Base-by-base conservation (phyloP, 2,329 filamentous ascomycete species). In the Venturiaceae sp. region DNA sequence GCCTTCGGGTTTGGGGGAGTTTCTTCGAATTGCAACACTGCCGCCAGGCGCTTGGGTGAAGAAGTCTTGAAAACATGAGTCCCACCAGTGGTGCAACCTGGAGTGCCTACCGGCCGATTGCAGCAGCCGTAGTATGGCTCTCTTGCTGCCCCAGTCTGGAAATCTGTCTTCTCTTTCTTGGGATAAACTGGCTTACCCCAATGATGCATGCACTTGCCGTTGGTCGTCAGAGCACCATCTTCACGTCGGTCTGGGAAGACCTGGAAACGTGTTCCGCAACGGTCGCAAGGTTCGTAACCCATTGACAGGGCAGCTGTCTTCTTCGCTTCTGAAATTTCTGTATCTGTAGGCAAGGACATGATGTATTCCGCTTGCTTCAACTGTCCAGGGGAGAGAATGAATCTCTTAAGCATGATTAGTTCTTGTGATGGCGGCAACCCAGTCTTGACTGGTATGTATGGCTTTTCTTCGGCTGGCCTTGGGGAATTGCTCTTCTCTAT, bases 61-160 rank as follows among this genome's bases (percentile, higher is more conserved):
- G 81, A 84, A 9, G 88, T 83, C 69, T 95, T 96, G 80, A 91
- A 97, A 19, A 97, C 92, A 66, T 99, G 94, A 16, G 84, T 83
- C 5, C 83, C 75, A 14, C 79, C 76, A 19, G 80, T 83, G 7
- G 83, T 85, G 70, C 94, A 99, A 16, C 94, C 94, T 0, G 85
- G 84, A 37, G 88, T 83, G 7, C 90, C 91, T 2, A 90, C 72
- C 1, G 80, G 76, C 68, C 92, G 83, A 33, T 86, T 83, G 69
- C 94, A 99, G 72, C 94, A 99, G 16, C 82, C 79, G 64, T 86
- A 94, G 41, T 84, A 80, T 9, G 78, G 77, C 1, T 80, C 77
- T 5, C 77, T 80, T 54, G 83, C 81, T 46, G 28, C 46, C 26
- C 37, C 47, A 26, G 66, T 66, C 16, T 64, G 60, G 3, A 76